Evolutionary conservation across 176 grass and related monocot genomes (phyloP), one percentile per base, ranked within the genome.

Genomic region (Bromus sterilis): DNA sequence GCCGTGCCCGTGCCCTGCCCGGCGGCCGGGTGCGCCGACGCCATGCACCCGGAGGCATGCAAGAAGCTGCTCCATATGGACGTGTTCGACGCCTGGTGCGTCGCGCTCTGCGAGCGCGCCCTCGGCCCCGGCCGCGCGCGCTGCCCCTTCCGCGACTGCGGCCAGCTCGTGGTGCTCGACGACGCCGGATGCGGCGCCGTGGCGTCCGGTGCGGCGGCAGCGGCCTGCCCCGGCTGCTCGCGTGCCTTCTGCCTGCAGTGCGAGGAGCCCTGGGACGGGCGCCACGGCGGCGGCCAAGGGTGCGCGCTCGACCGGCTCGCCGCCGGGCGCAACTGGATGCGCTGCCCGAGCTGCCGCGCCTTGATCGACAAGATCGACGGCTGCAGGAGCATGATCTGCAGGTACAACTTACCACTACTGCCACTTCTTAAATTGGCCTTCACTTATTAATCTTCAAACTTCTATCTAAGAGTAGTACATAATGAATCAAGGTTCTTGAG

Each of bases 21-120:
- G 12, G 46, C 26, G 34, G 78, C 15, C 3, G 41, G 7, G 25
- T 80, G 77, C 84, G n/a, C 40, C 18, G 56, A 15, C 48, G 26
- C 12, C 20, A 64, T 81, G 73, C 79, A 87, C 63, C 85, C 85
- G 15, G 85, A 87, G 79, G 63, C 51, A 4, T 82, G 85, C 73
- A 87, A 82, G 73, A 82, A 87, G 79, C 85, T 87, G 72, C 53
- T 87, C 10, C 31, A 82, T 63, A 80, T 86, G 35, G 84, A 67
- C 78, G 85, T 87, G 7, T 87, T 87, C 85, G 85, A 87, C 85
- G 23, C 79, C 21, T 82, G 85, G 72, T 82, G 79, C 53, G 49
- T 87, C 72, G 85, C 85, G 79, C 85, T 87, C n/a, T 71, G 79
- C 63, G 79, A 87, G 73, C 72, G 79, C 51, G 85, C 79, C 72